These are phyloP conservation scores for Staphylotrichum tortipilum DNA, from an alignment of 495 filamentous ascomycete genomes.

Conservation along the genomic window DNA sequence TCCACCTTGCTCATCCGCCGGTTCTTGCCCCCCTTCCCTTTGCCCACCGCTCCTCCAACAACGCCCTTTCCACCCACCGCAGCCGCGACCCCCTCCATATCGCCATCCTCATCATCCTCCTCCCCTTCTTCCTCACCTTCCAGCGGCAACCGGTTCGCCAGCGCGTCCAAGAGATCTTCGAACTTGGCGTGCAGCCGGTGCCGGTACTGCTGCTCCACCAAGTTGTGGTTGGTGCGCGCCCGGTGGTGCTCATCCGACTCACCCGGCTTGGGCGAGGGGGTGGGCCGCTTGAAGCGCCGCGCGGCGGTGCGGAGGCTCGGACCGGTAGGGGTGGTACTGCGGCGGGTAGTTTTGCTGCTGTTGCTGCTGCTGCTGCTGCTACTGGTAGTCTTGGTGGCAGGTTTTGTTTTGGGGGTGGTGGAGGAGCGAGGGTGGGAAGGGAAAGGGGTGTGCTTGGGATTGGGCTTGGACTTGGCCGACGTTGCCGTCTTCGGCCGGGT, in stretches of 20 bases:
- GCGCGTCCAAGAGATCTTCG: conserved; percentile 9
- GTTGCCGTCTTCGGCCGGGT: background rate
- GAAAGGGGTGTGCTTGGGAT: background rate
- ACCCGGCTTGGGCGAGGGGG: conserved; percentile 4
- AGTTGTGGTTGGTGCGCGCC: conserved; percentile 10
- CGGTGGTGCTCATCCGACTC: conserved; percentile 9
- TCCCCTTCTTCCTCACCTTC: background rate
- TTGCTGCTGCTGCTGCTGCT: background rate
- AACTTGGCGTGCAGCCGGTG: conserved; percentile 11
- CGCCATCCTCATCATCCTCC: background rate
- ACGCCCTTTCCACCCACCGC: background rate
- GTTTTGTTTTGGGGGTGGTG: background rate
- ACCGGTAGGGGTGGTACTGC: background rate
- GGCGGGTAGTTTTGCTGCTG: background rate
- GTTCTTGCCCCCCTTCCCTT: background rate
- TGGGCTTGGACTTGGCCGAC: background rate
- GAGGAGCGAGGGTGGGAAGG: too few relatives aligned
- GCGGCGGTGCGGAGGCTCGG: conserved; percentile 8
- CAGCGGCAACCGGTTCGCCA: background rate
- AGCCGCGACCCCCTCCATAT: background rate
- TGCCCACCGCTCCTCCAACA: background rate
- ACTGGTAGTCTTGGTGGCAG: background rate
- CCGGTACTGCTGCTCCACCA: conserved; percentile 13
- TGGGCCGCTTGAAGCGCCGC: conserved; percentile 5
- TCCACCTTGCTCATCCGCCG: conserved; percentile 12